A percentile compares a stretch with the other conserved stretches of the same genome.
These are phyloP conservation scores for Lolium multiflorum DNA, from an alignment of 176 grass and related monocot species.

Conservation along the genomic window DNA sequence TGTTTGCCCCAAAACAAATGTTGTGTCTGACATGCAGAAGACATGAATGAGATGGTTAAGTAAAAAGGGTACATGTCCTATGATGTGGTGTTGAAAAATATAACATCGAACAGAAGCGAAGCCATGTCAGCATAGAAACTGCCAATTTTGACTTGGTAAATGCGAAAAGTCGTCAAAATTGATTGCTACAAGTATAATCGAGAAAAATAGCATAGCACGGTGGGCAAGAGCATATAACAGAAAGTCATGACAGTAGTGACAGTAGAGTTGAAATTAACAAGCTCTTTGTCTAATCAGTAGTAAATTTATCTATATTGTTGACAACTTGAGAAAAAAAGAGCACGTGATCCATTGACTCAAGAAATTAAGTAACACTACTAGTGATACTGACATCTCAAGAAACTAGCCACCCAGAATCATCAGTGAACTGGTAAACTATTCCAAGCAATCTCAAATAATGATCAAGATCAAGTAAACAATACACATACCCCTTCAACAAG, in stretches of 20 bases:
- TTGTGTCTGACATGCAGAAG: background rate
- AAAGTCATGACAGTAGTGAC: background rate
- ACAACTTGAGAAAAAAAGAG: conserved; percentile 31
- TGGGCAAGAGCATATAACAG: conserved; percentile 16
- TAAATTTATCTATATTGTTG: conserved; percentile 11
- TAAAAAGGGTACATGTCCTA: background rate
- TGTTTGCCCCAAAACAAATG: background rate
- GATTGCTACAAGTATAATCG: conserved; percentile 23
- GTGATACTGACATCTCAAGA: no score
- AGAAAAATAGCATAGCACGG: background rate
- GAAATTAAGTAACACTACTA: no score
- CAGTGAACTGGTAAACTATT: background rate
- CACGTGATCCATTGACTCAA: conserved; percentile 31
- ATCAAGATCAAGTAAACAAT: conserved; percentile 28
- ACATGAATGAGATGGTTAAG: background rate
- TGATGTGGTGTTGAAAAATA: background rate
- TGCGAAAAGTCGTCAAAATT: background rate
- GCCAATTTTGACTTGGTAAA: background rate
- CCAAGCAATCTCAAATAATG: conserved; percentile 31
- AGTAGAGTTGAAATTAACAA: background rate
- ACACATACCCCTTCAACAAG: conserved; percentile 93
- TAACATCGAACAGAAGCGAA: background rate
- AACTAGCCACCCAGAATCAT: background rate
- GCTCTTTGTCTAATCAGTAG: background rate
- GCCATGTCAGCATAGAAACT: background rate